Conservation (phyloP, 129 eudicot genomes). For the Chrysanthemum seticuspe region DNA sequence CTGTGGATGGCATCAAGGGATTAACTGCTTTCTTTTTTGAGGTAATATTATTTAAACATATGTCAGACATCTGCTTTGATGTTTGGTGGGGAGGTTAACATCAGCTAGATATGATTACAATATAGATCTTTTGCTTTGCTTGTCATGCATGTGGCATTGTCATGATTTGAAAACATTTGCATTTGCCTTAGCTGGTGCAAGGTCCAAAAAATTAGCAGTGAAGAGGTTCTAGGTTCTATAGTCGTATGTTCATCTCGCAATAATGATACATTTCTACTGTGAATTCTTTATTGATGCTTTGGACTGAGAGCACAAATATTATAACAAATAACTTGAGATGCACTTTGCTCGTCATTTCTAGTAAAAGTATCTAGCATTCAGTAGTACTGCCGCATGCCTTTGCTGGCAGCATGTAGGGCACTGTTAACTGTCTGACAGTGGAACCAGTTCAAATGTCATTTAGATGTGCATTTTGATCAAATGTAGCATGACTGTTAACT, state of each 20-base stretch:
- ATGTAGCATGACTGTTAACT: background rate
- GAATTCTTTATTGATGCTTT: background rate
- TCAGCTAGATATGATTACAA: background rate
- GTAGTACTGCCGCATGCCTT: background rate
- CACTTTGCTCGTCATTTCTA: background rate
- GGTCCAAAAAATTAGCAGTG: slow-evolving; percentile 17
- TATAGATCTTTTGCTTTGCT: background rate
- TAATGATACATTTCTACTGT: background rate
- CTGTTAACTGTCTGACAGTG: background rate
- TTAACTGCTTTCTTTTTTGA: slow-evolving; percentile 34
- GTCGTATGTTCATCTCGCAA: background rate
- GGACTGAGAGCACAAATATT: background rate
- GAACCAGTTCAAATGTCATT: background rate
- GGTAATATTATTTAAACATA: slow-evolving; percentile 24
- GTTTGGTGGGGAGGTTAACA: slow-evolving; percentile 16
- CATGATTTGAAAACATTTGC: slow-evolving; percentile 8
- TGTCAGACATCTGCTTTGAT: slow-evolving; percentile 18
- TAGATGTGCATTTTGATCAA: background rate
- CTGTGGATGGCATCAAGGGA: slow-evolving; percentile 24
- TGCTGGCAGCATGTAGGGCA: background rate
- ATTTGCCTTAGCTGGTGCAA: slow-evolving; percentile 17
- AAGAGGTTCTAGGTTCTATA: slow-evolving; percentile 16
- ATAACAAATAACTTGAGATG: background rate
- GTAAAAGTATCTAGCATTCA: background rate
- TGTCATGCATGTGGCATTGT: slow-evolving; percentile 12